These are phyloP conservation scores for Chionographis japonica DNA, from an alignment of 106 monocot genomes.

Conservation along the genomic window DNA sequence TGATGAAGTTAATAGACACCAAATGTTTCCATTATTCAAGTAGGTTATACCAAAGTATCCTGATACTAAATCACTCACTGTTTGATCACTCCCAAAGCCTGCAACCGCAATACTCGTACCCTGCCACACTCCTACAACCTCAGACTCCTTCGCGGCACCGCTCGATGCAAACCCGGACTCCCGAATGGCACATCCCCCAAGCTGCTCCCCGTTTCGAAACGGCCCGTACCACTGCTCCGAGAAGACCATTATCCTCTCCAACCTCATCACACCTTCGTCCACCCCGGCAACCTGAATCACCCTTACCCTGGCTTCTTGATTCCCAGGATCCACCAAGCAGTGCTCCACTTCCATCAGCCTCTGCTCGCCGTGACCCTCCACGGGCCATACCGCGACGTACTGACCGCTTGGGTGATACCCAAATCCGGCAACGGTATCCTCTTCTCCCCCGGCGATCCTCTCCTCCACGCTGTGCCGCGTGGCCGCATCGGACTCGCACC, in stretches of 20 bases:
- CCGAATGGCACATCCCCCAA: slow-evolving; percentile 81
- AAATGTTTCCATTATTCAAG: neutral
- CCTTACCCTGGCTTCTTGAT: slow-evolving; percentile 52
- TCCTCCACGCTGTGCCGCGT: slow-evolving; percentile 56
- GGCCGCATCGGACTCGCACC: slow-evolving; percentile 96
- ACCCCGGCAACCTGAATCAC: slow-evolving; percentile 42
- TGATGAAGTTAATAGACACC: neutral
- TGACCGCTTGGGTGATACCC: slow-evolving; percentile 48
- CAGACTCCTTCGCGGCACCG: slow-evolving; percentile 21
- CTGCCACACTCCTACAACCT: slow-evolving; percentile 59
- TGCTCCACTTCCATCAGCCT: slow-evolving; percentile 63
- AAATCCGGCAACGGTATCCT: slow-evolving; percentile 27
- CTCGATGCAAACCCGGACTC: slow-evolving; percentile 70
- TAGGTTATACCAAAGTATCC: neutral
- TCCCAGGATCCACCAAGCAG: slow-evolving; percentile 59
- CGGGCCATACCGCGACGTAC: slow-evolving; percentile 58
- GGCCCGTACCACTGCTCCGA: slow-evolving; percentile 91
- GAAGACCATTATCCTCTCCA: slow-evolving; percentile 61
- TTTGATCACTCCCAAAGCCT: slow-evolving; percentile 19
- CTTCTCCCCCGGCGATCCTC: slow-evolving; percentile 27
- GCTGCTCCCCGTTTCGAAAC: slow-evolving; percentile 75
- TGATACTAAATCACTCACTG: slow-evolving; percentile 10
- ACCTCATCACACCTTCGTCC: slow-evolving; percentile 30
- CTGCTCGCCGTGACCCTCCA: slow-evolving; percentile 16
- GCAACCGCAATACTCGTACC: slow-evolving; percentile 20